Percentiles rank a stretch among this genome's conserved stretches.
Evolutionary conservation across 2,329 filamentous ascomycete species (phyloP).

Genomic region (Sporothrix globosa): DNA sequence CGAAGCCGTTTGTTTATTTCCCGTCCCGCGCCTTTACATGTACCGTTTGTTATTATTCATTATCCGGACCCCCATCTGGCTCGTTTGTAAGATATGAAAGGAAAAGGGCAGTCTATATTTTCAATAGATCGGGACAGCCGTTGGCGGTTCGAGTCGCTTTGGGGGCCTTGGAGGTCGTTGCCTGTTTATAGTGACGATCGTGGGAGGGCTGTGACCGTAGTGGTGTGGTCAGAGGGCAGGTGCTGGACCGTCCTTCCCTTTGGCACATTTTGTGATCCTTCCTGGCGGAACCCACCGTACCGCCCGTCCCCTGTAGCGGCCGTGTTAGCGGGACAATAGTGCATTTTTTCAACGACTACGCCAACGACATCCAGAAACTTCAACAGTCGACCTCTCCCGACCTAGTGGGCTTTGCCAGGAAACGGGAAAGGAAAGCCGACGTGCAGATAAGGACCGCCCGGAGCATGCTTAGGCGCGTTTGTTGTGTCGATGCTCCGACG

Average conservation of each 20-base stretch:
- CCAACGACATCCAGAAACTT: not conserved
- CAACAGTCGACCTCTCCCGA: not conserved
- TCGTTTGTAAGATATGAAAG: not conserved
- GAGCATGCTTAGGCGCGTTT: no score
- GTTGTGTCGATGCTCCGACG: no score
- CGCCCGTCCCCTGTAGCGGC: not conserved
- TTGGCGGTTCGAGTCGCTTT: not conserved
- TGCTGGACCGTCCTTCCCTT: not conserved
- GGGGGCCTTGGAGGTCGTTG: no score
- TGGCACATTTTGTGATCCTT: not conserved
- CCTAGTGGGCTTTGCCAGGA: no score
- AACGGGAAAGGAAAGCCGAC: not conserved
- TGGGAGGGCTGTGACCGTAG: no score
- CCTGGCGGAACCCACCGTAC: slow-evolving; percentile 5
- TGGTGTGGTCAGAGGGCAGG: not conserved
- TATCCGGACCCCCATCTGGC: not conserved
- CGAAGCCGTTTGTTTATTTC: not conserved
- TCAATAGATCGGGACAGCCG: slow-evolving; percentile 9
- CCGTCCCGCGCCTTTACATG: not conserved
- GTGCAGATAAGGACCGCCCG: not conserved
- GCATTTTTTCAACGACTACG: not conserved
- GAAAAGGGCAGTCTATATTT: not conserved
- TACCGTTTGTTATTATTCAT: not conserved
- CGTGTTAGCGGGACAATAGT: not conserved
- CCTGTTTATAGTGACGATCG: no score